Percentiles rank a stretch among this genome's conserved stretches.
Evolutionary conservation across 768 basidiomycete species (phyloP).

Genomic region (Amanita thiersii): DNA sequence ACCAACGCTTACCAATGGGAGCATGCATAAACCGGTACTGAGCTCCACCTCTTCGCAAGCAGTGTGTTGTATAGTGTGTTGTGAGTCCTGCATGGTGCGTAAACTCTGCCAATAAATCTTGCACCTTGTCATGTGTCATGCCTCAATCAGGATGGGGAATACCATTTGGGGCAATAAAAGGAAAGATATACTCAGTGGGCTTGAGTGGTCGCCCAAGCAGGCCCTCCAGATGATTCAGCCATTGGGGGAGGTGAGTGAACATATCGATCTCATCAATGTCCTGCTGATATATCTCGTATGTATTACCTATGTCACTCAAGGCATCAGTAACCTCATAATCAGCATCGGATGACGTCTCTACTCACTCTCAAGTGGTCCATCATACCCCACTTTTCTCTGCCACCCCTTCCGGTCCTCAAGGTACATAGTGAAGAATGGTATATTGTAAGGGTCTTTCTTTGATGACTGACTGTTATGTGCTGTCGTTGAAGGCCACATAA

Average conservation of each 20-base stretch:
- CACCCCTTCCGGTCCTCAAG: slow-evolving; percentile 21
- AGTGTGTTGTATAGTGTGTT: slow-evolving; percentile 24
- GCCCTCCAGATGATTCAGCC: slow-evolving; percentile 15
- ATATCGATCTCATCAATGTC: slow-evolving; percentile 21
- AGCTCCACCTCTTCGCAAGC: slow-evolving; percentile 14
- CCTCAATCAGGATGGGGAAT: slow-evolving; percentile 14
- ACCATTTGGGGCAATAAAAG: slow-evolving; percentile 19
- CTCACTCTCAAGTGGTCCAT: slow-evolving; percentile 2
- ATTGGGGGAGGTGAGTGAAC: slow-evolving; percentile 18
- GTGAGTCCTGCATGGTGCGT: slow-evolving; percentile 15
- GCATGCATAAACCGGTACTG: slow-evolving; percentile 25
- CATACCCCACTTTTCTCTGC: slow-evolving; percentile 19
- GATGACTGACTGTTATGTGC: neutral
- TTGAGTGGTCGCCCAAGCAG: slow-evolving; percentile 15
- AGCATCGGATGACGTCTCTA: no score
- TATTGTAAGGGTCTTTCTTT: slow-evolving; percentile 14
- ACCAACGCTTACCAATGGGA: slow-evolving; percentile 25
- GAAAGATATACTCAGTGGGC: slow-evolving; percentile 25
- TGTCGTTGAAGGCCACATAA: neutral
- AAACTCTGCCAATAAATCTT: slow-evolving; percentile 22
- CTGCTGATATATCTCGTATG: slow-evolving; percentile 27
- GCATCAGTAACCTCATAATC: neutral
- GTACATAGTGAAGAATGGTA: slow-evolving; percentile 13
- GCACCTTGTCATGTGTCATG: slow-evolving; percentile 20
- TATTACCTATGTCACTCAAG: slow-evolving; percentile 15